Conservation (phyloP, 2,329 filamentous ascomycete genomes). For the Elsinoe arachidis region DNA sequence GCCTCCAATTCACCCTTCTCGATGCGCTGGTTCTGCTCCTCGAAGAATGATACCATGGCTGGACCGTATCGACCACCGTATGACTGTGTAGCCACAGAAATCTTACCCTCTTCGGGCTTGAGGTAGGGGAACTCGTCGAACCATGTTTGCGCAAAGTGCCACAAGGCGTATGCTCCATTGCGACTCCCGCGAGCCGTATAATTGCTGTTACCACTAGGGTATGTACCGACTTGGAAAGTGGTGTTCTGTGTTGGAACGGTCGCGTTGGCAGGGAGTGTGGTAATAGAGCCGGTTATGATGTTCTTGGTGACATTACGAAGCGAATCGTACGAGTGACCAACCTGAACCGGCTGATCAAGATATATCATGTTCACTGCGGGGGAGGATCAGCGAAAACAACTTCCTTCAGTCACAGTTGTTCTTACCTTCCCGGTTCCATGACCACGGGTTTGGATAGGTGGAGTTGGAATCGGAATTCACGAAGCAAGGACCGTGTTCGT, state of each 20-base stretch:
- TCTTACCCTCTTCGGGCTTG: constrained; percentile 38
- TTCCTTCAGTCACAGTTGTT: neutral
- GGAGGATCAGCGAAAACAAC: neutral
- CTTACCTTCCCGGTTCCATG: constrained; percentile 53
- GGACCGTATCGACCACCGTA: constrained; percentile 57
- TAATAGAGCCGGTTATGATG: constrained; percentile 20
- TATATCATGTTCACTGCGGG: constrained; percentile 46
- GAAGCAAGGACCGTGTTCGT: constrained; percentile 49
- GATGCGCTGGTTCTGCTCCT: constrained; percentile 52
- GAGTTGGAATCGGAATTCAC: constrained; percentile 46
- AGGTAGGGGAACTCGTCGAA: constrained; percentile 33
- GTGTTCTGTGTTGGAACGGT: constrained; percentile 28
- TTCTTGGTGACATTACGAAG: constrained; percentile 26
- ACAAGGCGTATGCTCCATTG: constrained; percentile 40
- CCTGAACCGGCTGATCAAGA: constrained; percentile 54
- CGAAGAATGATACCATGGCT: constrained; percentile 49
- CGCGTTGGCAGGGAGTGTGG: constrained; percentile 25
- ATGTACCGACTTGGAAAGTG: constrained; percentile 45
- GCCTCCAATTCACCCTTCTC: constrained; percentile 36
- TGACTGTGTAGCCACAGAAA: constrained; percentile 61
- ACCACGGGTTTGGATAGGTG: constrained; percentile 46
- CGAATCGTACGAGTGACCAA: constrained; percentile 39
- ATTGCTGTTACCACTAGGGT: constrained; percentile 43
- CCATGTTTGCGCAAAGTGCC: constrained; percentile 53
- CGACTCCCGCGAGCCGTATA: constrained; percentile 24